Conservation (phyloP, 129 eudicot species). For the Saposhnikovia divaricata region DNA sequence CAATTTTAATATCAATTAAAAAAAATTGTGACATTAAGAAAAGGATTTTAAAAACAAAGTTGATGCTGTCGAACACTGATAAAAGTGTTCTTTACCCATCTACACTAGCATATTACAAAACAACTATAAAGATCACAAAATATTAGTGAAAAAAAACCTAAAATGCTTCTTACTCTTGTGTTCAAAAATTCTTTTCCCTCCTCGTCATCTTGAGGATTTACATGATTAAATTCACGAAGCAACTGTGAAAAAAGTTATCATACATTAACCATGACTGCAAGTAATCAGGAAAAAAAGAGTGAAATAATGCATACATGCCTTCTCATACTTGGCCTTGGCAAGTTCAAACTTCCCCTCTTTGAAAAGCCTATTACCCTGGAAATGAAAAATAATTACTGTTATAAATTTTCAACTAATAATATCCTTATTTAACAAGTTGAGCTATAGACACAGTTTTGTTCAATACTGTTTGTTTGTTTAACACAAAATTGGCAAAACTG, state of each 20-base stretch:
- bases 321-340: constrained; percentile 96
- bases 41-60: neutral
- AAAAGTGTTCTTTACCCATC: neutral
- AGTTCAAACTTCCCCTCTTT: constrained; percentile 91
- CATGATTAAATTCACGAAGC: constrained; percentile 99
- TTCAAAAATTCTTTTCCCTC: constrained; percentile 91
- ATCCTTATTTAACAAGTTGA: neutral
- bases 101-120: neutral
- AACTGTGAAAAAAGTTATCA: constrained; percentile 34
- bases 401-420: constrained; percentile 2
- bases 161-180: constrained; percentile 54
- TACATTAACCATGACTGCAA: neutral
- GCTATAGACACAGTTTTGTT: neutral
- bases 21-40: neutral
- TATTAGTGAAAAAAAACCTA: neutral
- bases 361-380: constrained; percentile 97
- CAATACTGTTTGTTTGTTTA: neutral
- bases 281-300: neutral
- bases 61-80: neutral
- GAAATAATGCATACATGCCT: constrained; percentile 38
- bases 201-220: constrained; percentile 91
- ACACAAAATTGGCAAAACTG: neutral
- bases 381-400: constrained; percentile 12
- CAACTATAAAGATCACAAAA: neutral
- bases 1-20: neutral